These are phyloP conservation scores for Dendrothele bispora DNA, from an alignment of 768 basidiomycete species.

Conservation along the genomic window DNA sequence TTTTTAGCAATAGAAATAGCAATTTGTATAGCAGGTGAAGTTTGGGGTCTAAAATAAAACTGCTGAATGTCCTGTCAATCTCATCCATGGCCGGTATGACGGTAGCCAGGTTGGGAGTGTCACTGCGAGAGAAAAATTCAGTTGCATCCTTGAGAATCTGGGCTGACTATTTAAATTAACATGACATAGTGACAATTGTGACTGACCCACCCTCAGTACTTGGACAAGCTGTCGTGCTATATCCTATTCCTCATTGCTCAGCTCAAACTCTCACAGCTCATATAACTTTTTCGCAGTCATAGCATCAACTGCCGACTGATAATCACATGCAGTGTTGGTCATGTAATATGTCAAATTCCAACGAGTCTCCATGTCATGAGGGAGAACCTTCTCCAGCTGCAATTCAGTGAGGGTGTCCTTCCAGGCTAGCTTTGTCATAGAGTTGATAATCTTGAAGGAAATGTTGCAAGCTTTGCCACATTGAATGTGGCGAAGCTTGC, in stretches of 20 bases:
- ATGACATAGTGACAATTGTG: neutral
- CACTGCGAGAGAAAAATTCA: slow-evolving; percentile 26
- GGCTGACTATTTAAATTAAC: neutral
- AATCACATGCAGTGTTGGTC: slow-evolving; percentile 28
- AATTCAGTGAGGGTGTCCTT: neutral
- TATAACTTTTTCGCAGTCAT: slow-evolving; percentile 20
- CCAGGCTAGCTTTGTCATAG: neutral
- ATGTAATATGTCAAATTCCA: slow-evolving; percentile 42
- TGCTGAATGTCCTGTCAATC: slow-evolving; percentile 21
- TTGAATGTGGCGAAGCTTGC: neutral
- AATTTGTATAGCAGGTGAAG: slow-evolving; percentile 18
- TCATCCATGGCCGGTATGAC: slow-evolving; percentile 40
- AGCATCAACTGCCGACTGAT: slow-evolving; percentile 23
- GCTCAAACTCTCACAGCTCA: slow-evolving; percentile 24
- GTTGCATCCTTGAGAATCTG: slow-evolving; percentile 37
- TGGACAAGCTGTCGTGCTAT: slow-evolving; percentile 28
- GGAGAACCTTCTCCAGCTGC: slow-evolving; percentile 24
- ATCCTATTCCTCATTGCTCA: slow-evolving; percentile 30
- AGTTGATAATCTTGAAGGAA: neutral
- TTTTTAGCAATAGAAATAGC: slow-evolving; percentile 26
- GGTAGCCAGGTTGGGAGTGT: slow-evolving; percentile 23
- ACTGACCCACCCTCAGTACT: slow-evolving; percentile 27
- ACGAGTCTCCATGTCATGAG: slow-evolving; percentile 33
- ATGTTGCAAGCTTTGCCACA: neutral
- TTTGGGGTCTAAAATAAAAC: slow-evolving; percentile 1